Conservation (phyloP, 2,329 filamentous ascomycete species). For the Aspergillus sp. region DNA sequence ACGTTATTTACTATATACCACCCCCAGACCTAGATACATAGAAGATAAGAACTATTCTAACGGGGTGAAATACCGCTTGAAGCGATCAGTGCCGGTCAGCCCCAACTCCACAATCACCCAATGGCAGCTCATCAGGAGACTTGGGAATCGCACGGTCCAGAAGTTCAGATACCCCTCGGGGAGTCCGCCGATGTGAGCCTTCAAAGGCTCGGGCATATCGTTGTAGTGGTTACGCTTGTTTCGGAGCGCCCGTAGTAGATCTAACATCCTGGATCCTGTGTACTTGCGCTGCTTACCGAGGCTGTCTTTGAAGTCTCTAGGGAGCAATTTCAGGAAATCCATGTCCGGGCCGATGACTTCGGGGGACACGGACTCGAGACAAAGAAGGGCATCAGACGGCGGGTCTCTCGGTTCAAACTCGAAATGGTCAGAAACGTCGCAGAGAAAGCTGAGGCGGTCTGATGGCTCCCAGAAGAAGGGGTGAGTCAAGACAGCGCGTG, state of each 20-base stretch:
- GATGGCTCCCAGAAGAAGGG: constrained; percentile 96
- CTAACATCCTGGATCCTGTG: constrained; percentile 76
- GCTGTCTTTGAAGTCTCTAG: constrained; percentile 80
- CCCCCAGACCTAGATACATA: neutral
- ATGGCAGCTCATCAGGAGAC: constrained; percentile 75
- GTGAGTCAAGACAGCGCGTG: constrained; percentile 79
- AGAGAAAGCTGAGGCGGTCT: constrained; percentile 88
- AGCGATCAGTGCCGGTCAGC: constrained; percentile 49
- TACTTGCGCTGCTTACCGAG: constrained; percentile 95
- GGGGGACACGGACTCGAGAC: constrained; percentile 53
- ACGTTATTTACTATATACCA: neutral
- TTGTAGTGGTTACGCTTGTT: constrained; percentile 99
- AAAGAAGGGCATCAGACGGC: constrained; percentile 65
- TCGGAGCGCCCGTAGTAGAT: constrained; percentile 81
- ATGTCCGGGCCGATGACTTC: constrained; percentile 54
- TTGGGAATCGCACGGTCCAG: constrained; percentile 79
- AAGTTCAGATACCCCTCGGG: constrained; percentile 81
- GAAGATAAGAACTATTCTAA: constrained; percentile 25
- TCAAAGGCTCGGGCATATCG: constrained; percentile 83
- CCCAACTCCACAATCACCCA: constrained; percentile 67
- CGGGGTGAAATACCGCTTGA: constrained; percentile 43
- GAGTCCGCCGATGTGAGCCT: constrained; percentile 68
- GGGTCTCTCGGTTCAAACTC: constrained; percentile 88
- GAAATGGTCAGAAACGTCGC: constrained; percentile 93
- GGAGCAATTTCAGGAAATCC: constrained; percentile 77